A percentile compares a stretch with the other conserved stretches of the same genome.
Conservation (phyloP, 139 green algal genomes). For the Chlamydomonas incerta region DNA sequence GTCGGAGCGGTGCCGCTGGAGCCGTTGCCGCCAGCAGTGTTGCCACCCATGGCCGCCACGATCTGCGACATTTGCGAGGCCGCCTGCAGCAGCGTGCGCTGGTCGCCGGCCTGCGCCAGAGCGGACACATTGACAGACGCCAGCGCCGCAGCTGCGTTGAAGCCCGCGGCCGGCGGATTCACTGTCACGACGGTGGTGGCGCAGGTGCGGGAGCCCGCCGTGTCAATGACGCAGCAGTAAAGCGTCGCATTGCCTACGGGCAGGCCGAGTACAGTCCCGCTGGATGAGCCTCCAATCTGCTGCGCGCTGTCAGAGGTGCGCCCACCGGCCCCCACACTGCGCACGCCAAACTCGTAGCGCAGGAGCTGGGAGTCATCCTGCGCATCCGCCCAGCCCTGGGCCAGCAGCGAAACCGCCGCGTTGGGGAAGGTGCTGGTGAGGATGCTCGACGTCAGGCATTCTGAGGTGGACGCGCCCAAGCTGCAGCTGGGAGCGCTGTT, state of each 20-base stretch:
- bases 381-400: not conserved
- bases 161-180: not conserved
- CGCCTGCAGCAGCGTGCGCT: not conserved
- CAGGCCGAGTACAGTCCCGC: not conserved
- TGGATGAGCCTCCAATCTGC: not conserved
- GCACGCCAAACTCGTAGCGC: conserved; percentile 33
- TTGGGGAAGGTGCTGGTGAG: conserved; percentile 1
- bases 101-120: not conserved
- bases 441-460: not conserved
- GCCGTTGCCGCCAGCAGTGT: not conserved
- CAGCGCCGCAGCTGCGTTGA: not conserved
- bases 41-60: not conserved
- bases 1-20: not conserved
- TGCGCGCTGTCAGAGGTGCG: not conserved
- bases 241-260: not conserved
- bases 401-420: not conserved
- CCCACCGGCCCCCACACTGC: not conserved
- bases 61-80: too few species aligned
- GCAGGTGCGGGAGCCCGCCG: not conserved
- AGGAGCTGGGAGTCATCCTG: not conserved
- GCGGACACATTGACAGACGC: not conserved
- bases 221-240: conserved; percentile 15
- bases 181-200: not conserved
- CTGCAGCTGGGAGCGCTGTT: conserved; percentile 17
- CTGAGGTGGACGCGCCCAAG: not conserved